Percentiles rank a stretch among this genome's conserved stretches.
Evolutionary conservation across 2,329 filamentous ascomycete species (phyloP).

Genomic region (Arthroderma uncinatum): DNA sequence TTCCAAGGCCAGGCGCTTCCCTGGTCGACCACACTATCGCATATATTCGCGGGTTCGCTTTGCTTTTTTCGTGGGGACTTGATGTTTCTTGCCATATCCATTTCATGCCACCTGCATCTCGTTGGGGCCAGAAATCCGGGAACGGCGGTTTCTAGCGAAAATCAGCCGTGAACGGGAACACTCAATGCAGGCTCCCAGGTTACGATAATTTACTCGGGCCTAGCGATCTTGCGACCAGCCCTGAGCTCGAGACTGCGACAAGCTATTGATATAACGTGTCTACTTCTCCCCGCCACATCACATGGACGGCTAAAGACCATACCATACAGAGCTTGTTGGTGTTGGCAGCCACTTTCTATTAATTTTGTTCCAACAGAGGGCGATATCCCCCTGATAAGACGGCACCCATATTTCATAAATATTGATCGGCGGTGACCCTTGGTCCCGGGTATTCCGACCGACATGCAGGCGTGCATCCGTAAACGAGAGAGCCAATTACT

Average conservation of each 20-base stretch:
- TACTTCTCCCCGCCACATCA: neutral
- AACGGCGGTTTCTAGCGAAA: neutral
- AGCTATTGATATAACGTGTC: neutral
- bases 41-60: neutral
- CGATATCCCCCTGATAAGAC: neutral
- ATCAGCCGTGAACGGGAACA: neutral
- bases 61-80: neutral
- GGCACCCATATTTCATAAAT: neutral
- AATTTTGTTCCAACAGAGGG: neutral
- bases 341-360: too few species aligned
- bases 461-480: neutral
- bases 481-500: neutral
- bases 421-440: neutral
- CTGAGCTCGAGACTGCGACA: neutral
- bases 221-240: neutral
- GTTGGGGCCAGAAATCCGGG: neutral
- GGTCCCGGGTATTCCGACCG: neutral
- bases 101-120: neutral
- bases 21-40: neutral
- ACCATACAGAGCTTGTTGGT: neutral
- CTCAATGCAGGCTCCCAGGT: neutral
- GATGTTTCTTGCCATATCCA: neutral
- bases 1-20: neutral
- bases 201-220: neutral
- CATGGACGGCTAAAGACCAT: neutral